Conservation (phyloP, 495 filamentous ascomycete genomes). For the Hypoxylon crocopeplum region DNA sequence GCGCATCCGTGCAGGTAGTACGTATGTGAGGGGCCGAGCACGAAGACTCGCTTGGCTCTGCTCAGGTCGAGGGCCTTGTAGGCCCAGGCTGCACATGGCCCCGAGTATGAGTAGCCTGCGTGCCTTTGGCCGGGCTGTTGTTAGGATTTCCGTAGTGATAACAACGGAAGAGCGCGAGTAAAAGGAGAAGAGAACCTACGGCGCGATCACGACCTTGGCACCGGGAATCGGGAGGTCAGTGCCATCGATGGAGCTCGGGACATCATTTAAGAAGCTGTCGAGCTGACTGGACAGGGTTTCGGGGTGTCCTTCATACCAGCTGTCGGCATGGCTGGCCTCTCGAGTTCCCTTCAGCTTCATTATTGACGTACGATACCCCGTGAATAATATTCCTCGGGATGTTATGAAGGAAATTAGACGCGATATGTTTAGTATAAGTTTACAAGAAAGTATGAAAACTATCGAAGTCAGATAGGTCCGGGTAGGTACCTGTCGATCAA, state of each 20-base stretch:
- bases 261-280: slow-evolving; percentile 77
- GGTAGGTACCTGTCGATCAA: slow-evolving; percentile 31
- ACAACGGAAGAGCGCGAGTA: slow-evolving; percentile 3
- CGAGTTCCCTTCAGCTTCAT: slow-evolving; percentile 55
- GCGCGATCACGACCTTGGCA: slow-evolving; percentile 91
- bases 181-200: slow-evolving; percentile 67
- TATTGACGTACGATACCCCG: not conserved
- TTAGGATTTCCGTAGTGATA: slow-evolving; percentile 20
- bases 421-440: not conserved
- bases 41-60: slow-evolving; percentile 83
- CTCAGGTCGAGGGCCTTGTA: slow-evolving; percentile 90
- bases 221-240: slow-evolving; percentile 71
- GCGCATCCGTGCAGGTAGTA: slow-evolving; percentile 79
- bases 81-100: slow-evolving; percentile 91
- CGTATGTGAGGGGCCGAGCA: slow-evolving; percentile 94
- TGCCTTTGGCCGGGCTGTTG: slow-evolving; percentile 63
- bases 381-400: not conserved
- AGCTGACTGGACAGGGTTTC: slow-evolving; percentile 71
- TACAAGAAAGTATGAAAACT: not conserved
- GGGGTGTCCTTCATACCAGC: slow-evolving; percentile 78
- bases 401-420: not conserved
- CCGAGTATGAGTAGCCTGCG: slow-evolving; percentile 95
- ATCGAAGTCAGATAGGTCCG: slow-evolving; percentile 22
- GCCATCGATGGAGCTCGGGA: slow-evolving; percentile 67
- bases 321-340: slow-evolving; percentile 65